Base-by-base conservation (phyloP, 2,329 filamentous ascomycete species). In the Penicillium sumatraense region DNA sequence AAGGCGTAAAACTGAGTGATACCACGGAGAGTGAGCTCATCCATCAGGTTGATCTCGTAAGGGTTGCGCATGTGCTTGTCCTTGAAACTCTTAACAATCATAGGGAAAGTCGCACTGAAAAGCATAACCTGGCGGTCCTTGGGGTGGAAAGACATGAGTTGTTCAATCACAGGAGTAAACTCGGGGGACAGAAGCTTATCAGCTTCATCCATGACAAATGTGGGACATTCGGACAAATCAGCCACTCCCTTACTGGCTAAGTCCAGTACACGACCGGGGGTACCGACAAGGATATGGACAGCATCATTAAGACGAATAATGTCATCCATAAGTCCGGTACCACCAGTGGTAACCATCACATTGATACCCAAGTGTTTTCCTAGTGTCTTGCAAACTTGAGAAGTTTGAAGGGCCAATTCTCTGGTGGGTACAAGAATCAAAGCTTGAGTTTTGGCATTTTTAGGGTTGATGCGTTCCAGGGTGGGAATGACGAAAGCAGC, bases 1-100 rank as follows among this genome's bases (percentile, higher is more conserved):
- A 98, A 99, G 38, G 95, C 95, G 72, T 99, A 99, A 80, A 98
- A 99, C 73, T 99, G 95, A 0, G 95, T 99, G 71, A 99, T 98
- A 81, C 95, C 95, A 56, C 95, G 90, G 27, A 99, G 87, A 11
- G 95, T 99, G 58, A 99, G 89, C 76, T 99, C 95, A 72, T 99
- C 95, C 95, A 99, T 99, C 51, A 99, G 86, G 72, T 99, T 99
- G 80, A 99, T 99, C 77, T 99, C 96, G 72, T 98, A 97, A 3
- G 95, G 96, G 64, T 89, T 89, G 64, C 84, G 84, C 92, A 99
- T 97, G 80, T 99, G 95, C 80, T 96, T 96, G 77, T 99, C 95
- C 72, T 87, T 98, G 79, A 99, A 99, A 68, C 90, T 88, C 81
- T 99, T 98, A 69, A 99, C 95, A 52, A 96, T 95, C 65, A 98